Percentiles rank a stretch among this genome's conserved stretches.
Conservation (phyloP, 129 eudicot genomes). For the Kitagawia praeruptora region DNA sequence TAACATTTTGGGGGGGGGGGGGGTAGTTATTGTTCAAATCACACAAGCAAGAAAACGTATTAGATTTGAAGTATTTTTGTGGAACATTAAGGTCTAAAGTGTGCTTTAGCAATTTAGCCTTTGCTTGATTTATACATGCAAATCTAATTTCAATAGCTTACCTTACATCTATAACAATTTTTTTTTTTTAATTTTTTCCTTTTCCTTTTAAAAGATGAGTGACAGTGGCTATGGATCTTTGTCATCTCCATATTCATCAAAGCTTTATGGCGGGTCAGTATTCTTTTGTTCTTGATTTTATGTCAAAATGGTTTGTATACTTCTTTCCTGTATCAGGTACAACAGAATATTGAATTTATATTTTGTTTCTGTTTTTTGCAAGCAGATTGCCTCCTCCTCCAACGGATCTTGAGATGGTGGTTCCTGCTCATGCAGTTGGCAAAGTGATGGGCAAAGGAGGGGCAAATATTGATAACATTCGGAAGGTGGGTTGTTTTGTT, state of each 20-base stretch:
- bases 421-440: constrained; percentile 86
- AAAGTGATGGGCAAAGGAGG: constrained; percentile 97
- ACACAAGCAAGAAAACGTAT: background rate
- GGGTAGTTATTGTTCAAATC: background rate
- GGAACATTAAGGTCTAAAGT: background rate
- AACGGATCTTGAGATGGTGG: constrained; percentile 61
- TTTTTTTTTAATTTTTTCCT: background rate
- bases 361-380: background rate
- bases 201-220: constrained; percentile 35
- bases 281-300: constrained; percentile 1
- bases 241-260: constrained; percentile 69
- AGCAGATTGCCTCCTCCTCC: constrained; percentile 67
- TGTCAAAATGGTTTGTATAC: background rate
- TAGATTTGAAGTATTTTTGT: background rate
- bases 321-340: background rate
- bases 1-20: background rate
- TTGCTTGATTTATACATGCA: background rate
- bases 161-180: background rate
- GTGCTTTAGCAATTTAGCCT: background rate
- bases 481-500: constrained; percentile 45
- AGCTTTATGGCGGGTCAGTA: constrained; percentile 74
- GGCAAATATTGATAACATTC: constrained; percentile 69
- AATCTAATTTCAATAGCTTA: background rate
- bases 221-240: constrained; percentile 60
- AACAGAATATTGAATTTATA: background rate